Evolutionary conservation across 140 eudicot species (phyloP), one percentile per base, ranked within the genome.

Genomic region (Stevia rebaudiana): DNA sequence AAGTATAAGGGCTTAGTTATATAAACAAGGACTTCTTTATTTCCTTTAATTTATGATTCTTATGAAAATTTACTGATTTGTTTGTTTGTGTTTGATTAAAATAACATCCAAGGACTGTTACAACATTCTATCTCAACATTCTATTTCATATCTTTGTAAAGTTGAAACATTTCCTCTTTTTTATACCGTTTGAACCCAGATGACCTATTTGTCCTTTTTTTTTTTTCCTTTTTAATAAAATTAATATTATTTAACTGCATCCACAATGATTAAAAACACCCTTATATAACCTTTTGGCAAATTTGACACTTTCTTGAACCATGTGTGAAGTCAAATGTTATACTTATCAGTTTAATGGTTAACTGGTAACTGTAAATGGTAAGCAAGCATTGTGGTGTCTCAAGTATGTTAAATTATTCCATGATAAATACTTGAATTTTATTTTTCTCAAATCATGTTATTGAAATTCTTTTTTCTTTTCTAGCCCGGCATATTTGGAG

Each of bases 391-490:
- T 23, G 44, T 61, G 30, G 44, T 49, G 65, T 71, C 37, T 56
- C 61, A 4, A 11, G 9, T 40, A 37, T 36, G 55, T 33, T 71
- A 33, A 23, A 59, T 31, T 22, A 58, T 33, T 6, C 31, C 65
- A 54, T 69, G 35, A 57, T n/a, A 23, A 33, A 22, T 40, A 28
- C 55, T 40, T 22, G 2, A 54, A 24, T 68, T 5, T 21, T 11
- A 3, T 37, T 36, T 15, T 52, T 19, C 37, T 47, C 43, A 16
- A 37, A 6, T 54, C 19, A 10, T 54, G 13, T 47, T n/a, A n/a
- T 35, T 46, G 60, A n/a, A 60, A 42, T n/a, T 35, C 47, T 50
- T 70, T 71, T 59, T 48, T 53, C 11, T 22, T 73, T 42, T 43
- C 25, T 46, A 36, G 44, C 68, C 56, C 71, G 62, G 30, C 68